Base-by-base conservation (phyloP, 2,329 filamentous ascomycete genomes). In the Colletotrichum musae region DNA sequence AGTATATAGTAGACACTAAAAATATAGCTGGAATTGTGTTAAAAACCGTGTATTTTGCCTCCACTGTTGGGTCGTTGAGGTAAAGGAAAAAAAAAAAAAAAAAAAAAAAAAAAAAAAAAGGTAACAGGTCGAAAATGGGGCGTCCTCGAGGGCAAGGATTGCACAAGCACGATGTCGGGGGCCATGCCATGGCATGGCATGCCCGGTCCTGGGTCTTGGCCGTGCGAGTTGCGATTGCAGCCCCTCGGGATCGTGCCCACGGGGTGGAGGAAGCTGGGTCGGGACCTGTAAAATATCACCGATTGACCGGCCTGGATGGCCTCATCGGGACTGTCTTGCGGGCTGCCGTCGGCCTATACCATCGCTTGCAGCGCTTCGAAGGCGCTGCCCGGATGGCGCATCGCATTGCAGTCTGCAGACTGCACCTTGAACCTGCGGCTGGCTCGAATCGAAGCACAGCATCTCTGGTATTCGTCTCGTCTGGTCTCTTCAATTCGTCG, bases 261-360 rank as follows among this genome's bases (percentile, higher is more conserved):
- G 66, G 32, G 32, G 45, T 68, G 64, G 58, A 69, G 56, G 50
- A 51, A 26, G 51, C 59, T 69, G 54, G 56, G 56, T 52, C 62
- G 50, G 56, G 56, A 47, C 62, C 66, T 57, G 61, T 56, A 57
- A 56, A 26, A 65, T 66, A 60, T 69, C 56, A 56, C 50, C 48
- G 54, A 68, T 54, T 51, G 39, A 41, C 47, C 53, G 53, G 65
- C 47, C 53, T 60, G 36, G 51, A 28, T 69, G 56, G 66, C 50
- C 61, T 60, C 50, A 41, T 65, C 24, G 66, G 56, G 47, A 50
- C 51, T 57, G 56, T 26, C 57, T 69, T 52, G 61, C 47, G 61
- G 43, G 4, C 50, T 32, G 26, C 24, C n/a, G 59, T 15, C 21
- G 47, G n/a, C 47, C 47, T 18, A n/a, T 13, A 21, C 47, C 13